Evolutionary conservation across 495 filamentous ascomycete genomes (phyloP).

Genomic region (Neurospora sp.): DNA sequence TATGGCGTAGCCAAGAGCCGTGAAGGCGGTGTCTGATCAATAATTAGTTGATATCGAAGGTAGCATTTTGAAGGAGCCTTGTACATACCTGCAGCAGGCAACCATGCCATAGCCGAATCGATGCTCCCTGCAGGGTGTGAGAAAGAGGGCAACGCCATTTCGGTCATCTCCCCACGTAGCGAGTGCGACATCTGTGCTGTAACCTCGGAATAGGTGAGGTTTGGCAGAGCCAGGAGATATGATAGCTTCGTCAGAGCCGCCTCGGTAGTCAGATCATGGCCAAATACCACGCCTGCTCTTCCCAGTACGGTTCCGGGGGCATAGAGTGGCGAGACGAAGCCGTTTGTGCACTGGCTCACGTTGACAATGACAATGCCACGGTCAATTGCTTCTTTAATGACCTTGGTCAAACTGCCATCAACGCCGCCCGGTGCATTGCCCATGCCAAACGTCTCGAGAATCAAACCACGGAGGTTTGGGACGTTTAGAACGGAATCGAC

Average conservation of each 20-base stretch:
- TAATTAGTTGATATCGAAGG: slow-evolving; percentile 22
- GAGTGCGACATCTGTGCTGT: slow-evolving; percentile 61
- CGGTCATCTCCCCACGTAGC: slow-evolving; percentile 80
- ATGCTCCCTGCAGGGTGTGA: slow-evolving; percentile 54
- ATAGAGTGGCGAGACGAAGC: slow-evolving; percentile 83
- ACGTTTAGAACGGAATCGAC: slow-evolving; percentile 76
- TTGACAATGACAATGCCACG: slow-evolving; percentile 86
- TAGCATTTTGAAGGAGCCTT: slow-evolving; percentile 2
- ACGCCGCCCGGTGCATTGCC: slow-evolving; percentile 84
- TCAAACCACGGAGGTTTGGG: slow-evolving; percentile 69
- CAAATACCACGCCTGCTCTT: slow-evolving; percentile 84
- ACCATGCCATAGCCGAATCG: slow-evolving; percentile 20
- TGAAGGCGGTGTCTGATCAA: slow-evolving; percentile 43
- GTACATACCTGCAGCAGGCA: slow-evolving; percentile 23
- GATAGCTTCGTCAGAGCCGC: slow-evolving; percentile 90
- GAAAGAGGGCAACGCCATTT: slow-evolving; percentile 53
- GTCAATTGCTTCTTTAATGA: slow-evolving; percentile 65
- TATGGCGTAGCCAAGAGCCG: slow-evolving; percentile 74
- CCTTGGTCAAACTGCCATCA: slow-evolving; percentile 73
- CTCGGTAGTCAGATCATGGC: slow-evolving; percentile 88
- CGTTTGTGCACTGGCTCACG: slow-evolving; percentile 83
- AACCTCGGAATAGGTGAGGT: slow-evolving; percentile 51
- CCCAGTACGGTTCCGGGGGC: slow-evolving; percentile 82
- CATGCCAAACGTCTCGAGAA: slow-evolving; percentile 92
- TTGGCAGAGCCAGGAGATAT: slow-evolving; percentile 67